These are phyloP conservation scores for Ceratopteris richardii DNA, from an alignment of 75 land plant species.

Conservation along the genomic window DNA sequence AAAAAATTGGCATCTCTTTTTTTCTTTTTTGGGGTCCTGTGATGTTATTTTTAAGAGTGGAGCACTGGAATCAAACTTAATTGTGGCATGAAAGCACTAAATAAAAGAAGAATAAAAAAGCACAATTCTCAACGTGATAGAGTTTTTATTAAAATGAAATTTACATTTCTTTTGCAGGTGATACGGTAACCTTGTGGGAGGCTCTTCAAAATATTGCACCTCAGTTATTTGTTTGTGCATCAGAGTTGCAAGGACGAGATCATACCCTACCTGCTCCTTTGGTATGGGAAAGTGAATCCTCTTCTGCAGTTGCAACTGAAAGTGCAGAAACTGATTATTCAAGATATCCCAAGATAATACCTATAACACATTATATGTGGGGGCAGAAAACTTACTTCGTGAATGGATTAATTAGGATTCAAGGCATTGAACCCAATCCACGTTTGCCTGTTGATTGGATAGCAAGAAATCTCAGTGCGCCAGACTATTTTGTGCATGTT, in stretches of 20 bases:
- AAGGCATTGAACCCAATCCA: slow-evolving; percentile 80
- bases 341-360: slow-evolving; percentile 1
- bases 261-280: neutral
- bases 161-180: too few relatives aligned
- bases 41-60: too few relatives aligned
- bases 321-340: neutral
- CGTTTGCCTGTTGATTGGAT: slow-evolving; percentile 89
- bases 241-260: slow-evolving; percentile 6
- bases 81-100: too few relatives aligned
- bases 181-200: neutral
- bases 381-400: neutral
- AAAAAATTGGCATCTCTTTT: too few relatives aligned
- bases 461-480: slow-evolving; percentile 65
- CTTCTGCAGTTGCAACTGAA: neutral
- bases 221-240: slow-evolving; percentile 3
- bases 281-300: neutral
- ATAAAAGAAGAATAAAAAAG: too few relatives aligned
- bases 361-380: neutral
- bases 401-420: slow-evolving; percentile 63
- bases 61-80: too few relatives aligned
- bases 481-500: slow-evolving; percentile 70
- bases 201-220: neutral
- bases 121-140: too few relatives aligned
- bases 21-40: too few relatives aligned
- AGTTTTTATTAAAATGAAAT: too few relatives aligned